These are phyloP conservation scores for Cunninghamia lanceolata DNA, from an alignment of 75 land plant species.

Conservation along the genomic window DNA sequence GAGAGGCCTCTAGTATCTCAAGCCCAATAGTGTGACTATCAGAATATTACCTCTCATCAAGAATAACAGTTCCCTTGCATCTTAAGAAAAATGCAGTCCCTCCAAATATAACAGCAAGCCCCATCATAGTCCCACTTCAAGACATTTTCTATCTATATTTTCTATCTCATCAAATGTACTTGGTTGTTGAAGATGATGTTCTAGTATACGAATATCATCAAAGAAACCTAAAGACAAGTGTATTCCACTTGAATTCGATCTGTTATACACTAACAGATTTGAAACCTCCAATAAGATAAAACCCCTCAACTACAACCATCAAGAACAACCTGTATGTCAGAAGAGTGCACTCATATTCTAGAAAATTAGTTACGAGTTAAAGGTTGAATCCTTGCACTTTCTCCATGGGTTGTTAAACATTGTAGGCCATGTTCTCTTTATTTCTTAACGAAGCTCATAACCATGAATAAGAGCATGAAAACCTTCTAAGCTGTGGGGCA, in stretches of 20 bases:
- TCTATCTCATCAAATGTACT: too few species aligned
- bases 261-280: not conserved
- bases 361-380: not conserved
- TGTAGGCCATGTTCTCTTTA: not conserved
- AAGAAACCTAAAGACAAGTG: too few species aligned
- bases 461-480: not conserved
- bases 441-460: not conserved
- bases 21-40: slow-evolving; percentile 54
- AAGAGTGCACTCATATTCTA: not conserved
- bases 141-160: too few species aligned
- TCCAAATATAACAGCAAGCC: slow-evolving; percentile 66
- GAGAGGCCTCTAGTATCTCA: slow-evolving; percentile 72
- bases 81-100: slow-evolving; percentile 73
- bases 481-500: not conserved
- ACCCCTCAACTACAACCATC: not conserved
- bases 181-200: too few species aligned
- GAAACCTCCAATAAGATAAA: not conserved
- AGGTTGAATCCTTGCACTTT: not conserved
- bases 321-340: not conserved
- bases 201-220: too few species aligned
- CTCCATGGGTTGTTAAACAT: not conserved
- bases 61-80: slow-evolving; percentile 71
- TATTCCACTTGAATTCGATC: not conserved
- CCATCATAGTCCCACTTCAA: too few species aligned
- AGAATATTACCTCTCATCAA: slow-evolving; percentile 64